Percentiles rank a stretch among this genome's conserved stretches.
phyloP scores from a whole-genome alignment of 1,284 basidiomycete genomes.

The Fomitopsis betulina region DNA sequence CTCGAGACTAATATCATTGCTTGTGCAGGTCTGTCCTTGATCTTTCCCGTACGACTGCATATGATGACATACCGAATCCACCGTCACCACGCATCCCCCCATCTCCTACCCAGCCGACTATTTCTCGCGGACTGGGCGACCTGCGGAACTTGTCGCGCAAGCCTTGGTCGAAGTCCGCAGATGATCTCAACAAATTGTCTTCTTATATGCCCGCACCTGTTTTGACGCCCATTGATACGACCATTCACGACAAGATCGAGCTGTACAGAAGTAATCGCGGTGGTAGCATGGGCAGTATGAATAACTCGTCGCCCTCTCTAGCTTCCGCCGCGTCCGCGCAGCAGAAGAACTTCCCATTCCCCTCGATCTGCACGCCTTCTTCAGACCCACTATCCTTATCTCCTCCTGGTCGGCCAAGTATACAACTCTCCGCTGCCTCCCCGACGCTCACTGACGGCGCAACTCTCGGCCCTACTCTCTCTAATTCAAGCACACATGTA shows the following conservation, averaged over 20 bases:
- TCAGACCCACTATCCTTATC: conserved; percentile 23
- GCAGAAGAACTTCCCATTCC: conserved; percentile 40
- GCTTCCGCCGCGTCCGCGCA: conserved; percentile 17
- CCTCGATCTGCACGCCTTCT: conserved; percentile 30
- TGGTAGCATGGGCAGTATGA: conserved; percentile 34
- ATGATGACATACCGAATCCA: conserved; percentile 34
- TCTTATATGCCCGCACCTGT: conserved; percentile 33
- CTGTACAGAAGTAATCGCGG: conserved; percentile 49
- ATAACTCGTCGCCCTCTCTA: conserved; percentile 25
- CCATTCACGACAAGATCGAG: conserved; percentile 57
- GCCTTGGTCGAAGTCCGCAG: conserved; percentile 74
- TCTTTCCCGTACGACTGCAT: conserved; percentile 45
- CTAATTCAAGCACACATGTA: conserved; percentile 29
- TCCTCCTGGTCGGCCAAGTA: conserved; percentile 28
- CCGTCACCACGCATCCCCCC: conserved; percentile 29
- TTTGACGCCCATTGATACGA: conserved; percentile 37
- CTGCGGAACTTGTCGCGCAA: conserved; percentile 62
- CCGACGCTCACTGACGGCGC: conserved; percentile 16
- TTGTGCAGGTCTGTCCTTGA: conserved; percentile 62
- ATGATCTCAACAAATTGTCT: conserved; percentile 62
- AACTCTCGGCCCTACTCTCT: conserved; percentile 2
- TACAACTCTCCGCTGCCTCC: conserved; percentile 20
- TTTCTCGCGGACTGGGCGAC: conserved; percentile 48
- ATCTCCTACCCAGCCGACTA: conserved; percentile 34
- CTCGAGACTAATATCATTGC: background rate